phyloP scores from a whole-genome alignment of 345 rosid species.

The Citrus cavaleriei region DNA sequence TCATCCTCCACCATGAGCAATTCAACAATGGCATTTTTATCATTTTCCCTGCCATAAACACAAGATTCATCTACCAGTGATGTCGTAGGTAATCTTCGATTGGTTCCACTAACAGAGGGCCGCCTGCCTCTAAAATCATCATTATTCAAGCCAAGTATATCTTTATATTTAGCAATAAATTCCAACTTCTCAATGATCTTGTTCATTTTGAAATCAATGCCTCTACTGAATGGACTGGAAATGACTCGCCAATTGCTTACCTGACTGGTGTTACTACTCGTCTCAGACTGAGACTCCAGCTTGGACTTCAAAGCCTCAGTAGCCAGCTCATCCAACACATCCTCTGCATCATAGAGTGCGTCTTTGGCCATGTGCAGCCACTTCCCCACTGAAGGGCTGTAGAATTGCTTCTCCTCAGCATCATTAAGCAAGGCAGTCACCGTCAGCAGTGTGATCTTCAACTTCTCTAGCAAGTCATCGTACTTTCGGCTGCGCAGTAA shows the following conservation, averaged over 20 bases:
- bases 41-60: constrained; percentile 26
- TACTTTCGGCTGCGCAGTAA: background rate
- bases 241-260: constrained; percentile 8
- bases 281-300: background rate
- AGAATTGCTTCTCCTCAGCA: constrained; percentile 13
- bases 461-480: constrained; percentile 5
- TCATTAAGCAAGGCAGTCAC: constrained; percentile 16
- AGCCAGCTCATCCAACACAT: constrained; percentile 16
- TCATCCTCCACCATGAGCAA: background rate
- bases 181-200: constrained; percentile 11
- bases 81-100: constrained; percentile 16
- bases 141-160: constrained; percentile 14
- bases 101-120: background rate
- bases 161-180: constrained; percentile 19
- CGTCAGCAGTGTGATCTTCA: constrained; percentile 8
- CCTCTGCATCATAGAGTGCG: constrained; percentile 16
- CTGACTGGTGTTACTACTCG: background rate
- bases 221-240: constrained; percentile 10
- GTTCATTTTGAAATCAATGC: background rate
- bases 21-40: constrained; percentile 10
- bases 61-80: constrained; percentile 22
- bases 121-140: background rate
- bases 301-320: constrained; percentile 10
- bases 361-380: constrained; percentile 21
- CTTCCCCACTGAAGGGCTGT: background rate